Base-by-base conservation (phyloP, 1,284 basidiomycete species). In the Tetrapyrgos nigripes region DNA sequence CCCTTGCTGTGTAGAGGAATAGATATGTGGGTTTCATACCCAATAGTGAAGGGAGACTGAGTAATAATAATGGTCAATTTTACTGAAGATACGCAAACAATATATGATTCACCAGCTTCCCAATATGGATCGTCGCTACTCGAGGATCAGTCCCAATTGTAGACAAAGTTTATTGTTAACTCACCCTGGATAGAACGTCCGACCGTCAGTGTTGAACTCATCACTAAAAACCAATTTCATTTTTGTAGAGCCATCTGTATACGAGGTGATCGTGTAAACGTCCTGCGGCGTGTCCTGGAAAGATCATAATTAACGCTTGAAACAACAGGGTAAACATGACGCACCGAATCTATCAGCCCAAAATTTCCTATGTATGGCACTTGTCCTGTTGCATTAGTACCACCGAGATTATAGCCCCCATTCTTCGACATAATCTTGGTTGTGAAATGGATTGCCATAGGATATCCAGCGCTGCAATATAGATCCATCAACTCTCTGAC, bases 141-240 rank as follows among this genome's bases (percentile, higher is more conserved):
- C n/a, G n/a, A n/a, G n/a, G n/a, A n/a, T n/a, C n/a, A n/a, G n/a
- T n/a, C n/a, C n/a, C n/a, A n/a, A n/a, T n/a, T n/a, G n/a, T n/a
- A n/a, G n/a, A n/a, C n/a, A n/a, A n/a, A n/a, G n/a, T n/a, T n/a
- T n/a, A n/a, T n/a, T n/a, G n/a, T n/a, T n/a, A n/a, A n/a, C n/a
- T n/a, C n/a, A n/a, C n/a, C 84, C 83, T 40, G 83, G 80, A 73
- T 91, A 96, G 73, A 97, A 97, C 0, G 90, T 84, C 33, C 95
- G 84, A 3, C 85, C 92, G 11, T 91, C 88, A 19, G 77, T 77
- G 58, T 97, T 88, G 74, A 97, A 97, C 76, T 97, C 96, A 73
- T 97, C 95, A 50, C 91, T 93, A 70, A 92, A 96, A 2, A 95
- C 87, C 8, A 97, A 80, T 56, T 88, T 84, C 76, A 85, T 79